Percentiles rank a stretch among this genome's conserved stretches.
These are phyloP conservation scores for Apophysomyces elegans DNA, from an alignment of 371 early-diverging fungal genomes.

Conservation along the genomic window DNA sequence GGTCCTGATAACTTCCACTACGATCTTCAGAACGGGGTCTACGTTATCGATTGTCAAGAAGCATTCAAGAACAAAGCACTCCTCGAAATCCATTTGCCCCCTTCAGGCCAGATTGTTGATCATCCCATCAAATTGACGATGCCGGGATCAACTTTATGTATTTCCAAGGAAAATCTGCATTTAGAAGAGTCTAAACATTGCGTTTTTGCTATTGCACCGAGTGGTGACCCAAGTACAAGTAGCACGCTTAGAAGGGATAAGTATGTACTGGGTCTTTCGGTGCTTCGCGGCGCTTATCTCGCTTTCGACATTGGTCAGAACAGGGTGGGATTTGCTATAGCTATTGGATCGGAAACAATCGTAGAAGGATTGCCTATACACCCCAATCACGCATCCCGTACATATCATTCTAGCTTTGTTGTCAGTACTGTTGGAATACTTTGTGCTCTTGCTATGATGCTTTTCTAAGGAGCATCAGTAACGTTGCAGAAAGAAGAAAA, in stretches of 20 bases:
- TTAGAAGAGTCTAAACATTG: conserved; percentile 17
- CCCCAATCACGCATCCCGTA: background rate
- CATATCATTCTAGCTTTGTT: background rate
- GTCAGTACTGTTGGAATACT: background rate
- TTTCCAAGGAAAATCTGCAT: conserved; percentile 19
- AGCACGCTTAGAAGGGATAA: background rate
- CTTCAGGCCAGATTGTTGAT: background rate
- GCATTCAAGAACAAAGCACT: background rate
- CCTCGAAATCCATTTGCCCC: no score
- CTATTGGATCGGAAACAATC: background rate
- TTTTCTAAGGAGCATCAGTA: background rate
- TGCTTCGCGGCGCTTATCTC: conserved; percentile 37
- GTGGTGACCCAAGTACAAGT: background rate
- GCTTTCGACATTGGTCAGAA: conserved; percentile 37
- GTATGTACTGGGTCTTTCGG: conserved; percentile 28
- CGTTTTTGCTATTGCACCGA: conserved; percentile 37
- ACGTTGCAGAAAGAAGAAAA: background rate
- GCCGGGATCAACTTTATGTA: conserved; percentile 23
- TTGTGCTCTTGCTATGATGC: background rate
- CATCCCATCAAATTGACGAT: conserved; percentile 23
- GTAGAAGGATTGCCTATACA: background rate
- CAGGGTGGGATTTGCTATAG: conserved; percentile 18
- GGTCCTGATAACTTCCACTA: conserved; percentile 10
- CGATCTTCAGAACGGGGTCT: conserved; percentile 30
- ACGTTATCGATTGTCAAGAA: conserved; percentile 17